Conservation (phyloP, 2,329 filamentous ascomycete genomes). For the Cercospora sojina region DNA sequence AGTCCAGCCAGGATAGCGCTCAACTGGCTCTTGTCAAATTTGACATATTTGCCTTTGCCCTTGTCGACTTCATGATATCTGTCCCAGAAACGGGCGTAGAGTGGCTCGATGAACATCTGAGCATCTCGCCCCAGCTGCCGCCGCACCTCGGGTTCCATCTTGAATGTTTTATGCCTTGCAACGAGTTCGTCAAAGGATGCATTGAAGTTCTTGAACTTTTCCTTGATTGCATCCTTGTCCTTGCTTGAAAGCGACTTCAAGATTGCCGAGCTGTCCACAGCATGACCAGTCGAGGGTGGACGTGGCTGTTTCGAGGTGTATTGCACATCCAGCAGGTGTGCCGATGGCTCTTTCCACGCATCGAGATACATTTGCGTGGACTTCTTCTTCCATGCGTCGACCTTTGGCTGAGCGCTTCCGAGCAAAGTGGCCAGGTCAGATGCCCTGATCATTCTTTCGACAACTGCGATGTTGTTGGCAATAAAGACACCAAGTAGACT, state of each 20-base stretch:
- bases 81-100: conserved; percentile 96
- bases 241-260: conserved; percentile 82
- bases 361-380: conserved; percentile 78
- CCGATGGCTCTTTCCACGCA: conserved; percentile 86
- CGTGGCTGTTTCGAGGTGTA: conserved; percentile 76
- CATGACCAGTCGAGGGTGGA: conserved; percentile 66
- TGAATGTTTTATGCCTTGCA: conserved; percentile 73
- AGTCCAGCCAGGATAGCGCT: conserved; percentile 55
- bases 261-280: conserved; percentile 74
- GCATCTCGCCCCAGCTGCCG: conserved; percentile 78
- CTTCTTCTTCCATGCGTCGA: conserved; percentile 82
- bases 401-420: conserved; percentile 52
- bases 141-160: conserved; percentile 89
- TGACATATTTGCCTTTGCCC: conserved; percentile 96
- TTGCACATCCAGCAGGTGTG: conserved; percentile 80
- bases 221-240: conserved; percentile 94
- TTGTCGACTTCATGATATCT: conserved; percentile 97
- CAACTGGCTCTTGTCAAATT: conserved; percentile 87
- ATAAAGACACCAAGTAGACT: conserved; percentile 82
- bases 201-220: conserved; percentile 94
- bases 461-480: conserved; percentile 79
- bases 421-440: conserved; percentile 77
- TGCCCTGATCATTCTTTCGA: conserved; percentile 78
- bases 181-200: conserved; percentile 86
- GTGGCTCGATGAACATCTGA: conserved; percentile 85